A percentile compares a stretch with the other conserved stretches of the same genome.
phyloP scores from a whole-genome alignment of 345 rosid species.

The Aquilaria yunnanensis region DNA sequence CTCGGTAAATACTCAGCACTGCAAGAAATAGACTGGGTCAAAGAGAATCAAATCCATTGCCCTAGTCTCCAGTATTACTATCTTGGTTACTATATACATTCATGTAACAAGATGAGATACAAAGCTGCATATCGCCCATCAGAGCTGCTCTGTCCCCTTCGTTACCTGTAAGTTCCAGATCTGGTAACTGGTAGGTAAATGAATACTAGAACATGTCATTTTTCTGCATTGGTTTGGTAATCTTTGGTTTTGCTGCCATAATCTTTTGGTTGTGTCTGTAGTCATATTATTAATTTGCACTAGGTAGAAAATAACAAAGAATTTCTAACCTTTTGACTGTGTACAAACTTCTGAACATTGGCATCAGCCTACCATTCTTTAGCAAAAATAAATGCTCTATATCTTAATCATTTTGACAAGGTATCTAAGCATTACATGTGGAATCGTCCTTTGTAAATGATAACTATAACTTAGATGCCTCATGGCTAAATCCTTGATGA shows the following conservation, averaged over 20 bases:
- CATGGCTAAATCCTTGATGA: too few species aligned
- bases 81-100: constrained; percentile 96
- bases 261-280: not conserved
- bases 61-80: constrained; percentile 82
- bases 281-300: too few species aligned
- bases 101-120: constrained; percentile 97
- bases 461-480: too few species aligned
- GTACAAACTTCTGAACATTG: too few species aligned
- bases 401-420: too few species aligned
- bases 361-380: not conserved
- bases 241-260: constrained; percentile 1
- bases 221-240: not conserved
- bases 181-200: constrained; percentile 1
- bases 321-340: not conserved
- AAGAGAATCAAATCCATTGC: constrained; percentile 54
- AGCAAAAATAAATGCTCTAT: not conserved
- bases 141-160: constrained; percentile 95
- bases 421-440: too few species aligned
- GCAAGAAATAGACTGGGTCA: constrained; percentile 84
- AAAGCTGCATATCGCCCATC: constrained; percentile 93
- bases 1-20: constrained; percentile 88
- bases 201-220: not conserved
- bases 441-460: too few species aligned
- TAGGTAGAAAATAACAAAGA: not conserved
- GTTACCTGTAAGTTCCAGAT: constrained; percentile 59